phyloP scores from a whole-genome alignment of 2,329 filamentous ascomycete species.

The Trichoderma semiorbis region DNA sequence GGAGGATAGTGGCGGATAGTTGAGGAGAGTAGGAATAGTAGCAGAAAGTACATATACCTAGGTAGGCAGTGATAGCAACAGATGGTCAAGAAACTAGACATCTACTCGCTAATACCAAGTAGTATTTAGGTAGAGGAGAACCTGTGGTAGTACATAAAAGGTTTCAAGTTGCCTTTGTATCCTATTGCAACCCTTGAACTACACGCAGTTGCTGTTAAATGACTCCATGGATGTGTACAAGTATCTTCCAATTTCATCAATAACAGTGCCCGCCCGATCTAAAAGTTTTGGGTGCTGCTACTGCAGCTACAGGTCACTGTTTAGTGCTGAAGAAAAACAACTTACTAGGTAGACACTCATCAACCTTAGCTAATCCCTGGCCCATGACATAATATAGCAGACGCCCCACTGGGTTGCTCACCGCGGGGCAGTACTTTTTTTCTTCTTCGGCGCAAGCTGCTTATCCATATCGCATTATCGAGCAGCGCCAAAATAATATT shows the following conservation, averaged over 20 bases:
- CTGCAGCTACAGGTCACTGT: neutral
- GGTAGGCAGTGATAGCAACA: no score
- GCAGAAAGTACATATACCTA: no score
- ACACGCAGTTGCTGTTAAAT: neutral
- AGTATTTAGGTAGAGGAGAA: neutral
- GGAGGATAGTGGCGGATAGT: no score
- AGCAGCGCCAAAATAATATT: neutral
- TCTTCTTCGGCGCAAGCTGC: conserved; percentile 10
- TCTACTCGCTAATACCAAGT: no score
- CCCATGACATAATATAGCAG: neutral
- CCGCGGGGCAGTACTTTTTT: conserved; percentile 19
- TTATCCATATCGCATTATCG: conserved; percentile 17
- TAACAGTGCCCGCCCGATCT: no score
- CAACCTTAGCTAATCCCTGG: neutral
- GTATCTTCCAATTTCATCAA: no score
- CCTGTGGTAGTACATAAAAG: neutral
- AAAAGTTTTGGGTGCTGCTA: no score
- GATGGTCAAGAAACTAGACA: no score
- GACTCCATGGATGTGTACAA: no score
- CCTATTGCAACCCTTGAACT: neutral
- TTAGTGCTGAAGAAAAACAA: neutral
- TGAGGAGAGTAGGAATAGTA: no score
- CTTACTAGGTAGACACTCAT: neutral
- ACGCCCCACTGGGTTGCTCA: conserved; percentile 12
- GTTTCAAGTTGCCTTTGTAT: neutral